These are phyloP conservation scores for Aspergillus unguis DNA, from an alignment of 2,329 filamentous ascomycete genomes.

Conservation along the genomic window DNA sequence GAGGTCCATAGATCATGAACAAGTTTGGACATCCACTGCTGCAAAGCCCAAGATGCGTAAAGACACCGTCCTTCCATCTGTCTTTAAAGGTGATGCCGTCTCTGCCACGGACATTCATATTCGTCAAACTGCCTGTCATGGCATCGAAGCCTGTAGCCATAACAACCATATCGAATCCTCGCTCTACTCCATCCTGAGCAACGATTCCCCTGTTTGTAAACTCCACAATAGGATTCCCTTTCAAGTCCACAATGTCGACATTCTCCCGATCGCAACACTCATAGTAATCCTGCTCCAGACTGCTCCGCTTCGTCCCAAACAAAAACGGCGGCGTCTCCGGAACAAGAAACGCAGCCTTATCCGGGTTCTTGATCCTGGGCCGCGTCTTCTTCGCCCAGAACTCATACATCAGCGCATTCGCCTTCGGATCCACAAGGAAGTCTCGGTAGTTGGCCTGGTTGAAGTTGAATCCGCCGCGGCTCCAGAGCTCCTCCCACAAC, in stretches of 20 bases:
- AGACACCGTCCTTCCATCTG: too few relatives aligned
- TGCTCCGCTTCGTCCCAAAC: conserved; percentile 52
- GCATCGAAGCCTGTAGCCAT: too few relatives aligned
- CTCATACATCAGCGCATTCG: conserved; percentile 52
- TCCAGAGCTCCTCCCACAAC: conserved; percentile 50
- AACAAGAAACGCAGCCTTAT: conserved; percentile 50
- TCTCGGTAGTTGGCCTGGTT: conserved; percentile 52
- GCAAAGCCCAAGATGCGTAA: too few relatives aligned
- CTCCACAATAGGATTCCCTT: conserved; percentile 25
- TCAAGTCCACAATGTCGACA: conserved; percentile 40
- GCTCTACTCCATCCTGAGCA: too few relatives aligned
- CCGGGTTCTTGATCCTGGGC: conserved; percentile 48
- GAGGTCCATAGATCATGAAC: too few relatives aligned
- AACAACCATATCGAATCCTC: too few relatives aligned
- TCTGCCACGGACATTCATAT: too few relatives aligned
- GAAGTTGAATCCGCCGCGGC: conserved; percentile 52
- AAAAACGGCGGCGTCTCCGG: conserved; percentile 51
- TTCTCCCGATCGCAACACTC: conserved; percentile 47
- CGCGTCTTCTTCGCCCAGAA: conserved; percentile 55
- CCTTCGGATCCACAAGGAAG: conserved; percentile 30
- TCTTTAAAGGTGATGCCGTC: too few relatives aligned
- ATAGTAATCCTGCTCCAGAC: conserved; percentile 50
- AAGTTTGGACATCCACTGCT: too few relatives aligned
- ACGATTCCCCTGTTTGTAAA: too few relatives aligned
- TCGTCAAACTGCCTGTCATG: too few relatives aligned